Conservation (phyloP, 768 basidiomycete species). For the Tricholoma saponaceum region DNA sequence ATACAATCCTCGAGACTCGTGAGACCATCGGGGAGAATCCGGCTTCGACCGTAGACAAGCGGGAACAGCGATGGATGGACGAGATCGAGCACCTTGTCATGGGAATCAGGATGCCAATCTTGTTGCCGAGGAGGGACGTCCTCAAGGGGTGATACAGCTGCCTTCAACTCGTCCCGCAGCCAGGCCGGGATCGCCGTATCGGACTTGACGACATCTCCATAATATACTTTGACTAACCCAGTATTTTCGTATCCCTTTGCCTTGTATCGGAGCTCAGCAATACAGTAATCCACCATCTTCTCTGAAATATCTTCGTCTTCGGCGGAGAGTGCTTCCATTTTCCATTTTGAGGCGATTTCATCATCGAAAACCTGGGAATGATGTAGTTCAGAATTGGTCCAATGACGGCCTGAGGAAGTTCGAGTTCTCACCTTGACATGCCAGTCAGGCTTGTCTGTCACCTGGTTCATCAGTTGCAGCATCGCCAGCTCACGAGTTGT, state of each 20-base stretch:
- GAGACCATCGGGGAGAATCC: constrained; percentile 5
- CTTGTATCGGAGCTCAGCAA: constrained; percentile 19
- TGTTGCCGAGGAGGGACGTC: constrained; percentile 24
- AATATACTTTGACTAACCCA: constrained; percentile 14
- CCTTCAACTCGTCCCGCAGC: constrained; percentile 11
- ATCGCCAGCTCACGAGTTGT: constrained; percentile 29
- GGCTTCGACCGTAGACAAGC: constrained; percentile 26
- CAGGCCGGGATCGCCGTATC: constrained; percentile 20
- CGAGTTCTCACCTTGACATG: constrained; percentile 20
- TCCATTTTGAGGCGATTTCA: constrained; percentile 12
- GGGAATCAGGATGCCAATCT: constrained; percentile 39
- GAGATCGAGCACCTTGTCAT: constrained; percentile 36
- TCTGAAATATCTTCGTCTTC: constrained; percentile 9
- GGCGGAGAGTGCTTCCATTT: constrained; percentile 6
- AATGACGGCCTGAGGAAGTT: not conserved
- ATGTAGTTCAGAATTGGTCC: not conserved
- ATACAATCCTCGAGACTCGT: constrained; percentile 11
- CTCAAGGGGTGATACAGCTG: constrained; percentile 22
- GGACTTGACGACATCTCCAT: constrained; percentile 22
- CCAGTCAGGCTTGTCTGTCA: constrained; percentile 33
- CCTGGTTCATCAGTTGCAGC: constrained; percentile 30
- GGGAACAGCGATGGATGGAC: constrained; percentile 37
- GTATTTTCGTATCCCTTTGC: constrained; percentile 11
- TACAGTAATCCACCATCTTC: constrained; percentile 19
- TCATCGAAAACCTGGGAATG: constrained; percentile 17